phyloP scores from a whole-genome alignment of 1,139 yeast species.

The Pneumocystis jirovecii region DNA sequence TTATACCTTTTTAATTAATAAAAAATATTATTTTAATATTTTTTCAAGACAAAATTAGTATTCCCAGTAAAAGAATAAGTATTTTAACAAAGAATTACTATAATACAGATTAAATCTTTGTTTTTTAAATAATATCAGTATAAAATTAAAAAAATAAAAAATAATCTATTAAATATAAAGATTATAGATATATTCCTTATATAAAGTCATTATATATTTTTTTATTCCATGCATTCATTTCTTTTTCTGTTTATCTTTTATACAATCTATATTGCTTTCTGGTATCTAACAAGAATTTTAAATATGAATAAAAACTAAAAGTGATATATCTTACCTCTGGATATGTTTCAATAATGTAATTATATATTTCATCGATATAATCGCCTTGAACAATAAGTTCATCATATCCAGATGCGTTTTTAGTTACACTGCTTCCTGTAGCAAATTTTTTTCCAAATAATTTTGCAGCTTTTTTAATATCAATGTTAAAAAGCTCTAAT shows the following conservation, averaged over 20 bases:
- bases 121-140: too few relatives aligned
- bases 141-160: not conserved
- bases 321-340: slow-evolving; percentile 31
- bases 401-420: slow-evolving; percentile 80
- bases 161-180: not conserved
- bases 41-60: too few relatives aligned
- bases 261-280: not conserved
- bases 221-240: not conserved
- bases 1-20: not conserved
- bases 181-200: not conserved
- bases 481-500: slow-evolving; percentile 71
- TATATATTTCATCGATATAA: slow-evolving; percentile 82
- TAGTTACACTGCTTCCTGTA: slow-evolving; percentile 90
- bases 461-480: slow-evolving; percentile 80
- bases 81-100: too few relatives aligned
- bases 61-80: too few relatives aligned
- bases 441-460: slow-evolving; percentile 90
- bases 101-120: too few relatives aligned
- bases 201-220: not conserved
- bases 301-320: not conserved
- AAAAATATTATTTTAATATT: too few relatives aligned
- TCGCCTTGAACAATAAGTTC: slow-evolving; percentile 92
- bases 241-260: not conserved
- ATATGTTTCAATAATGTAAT: slow-evolving; percentile 51
- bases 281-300: not conserved